A percentile compares a stretch with the other conserved stretches of the same genome.
phyloP scores from a whole-genome alignment of 2,329 filamentous ascomycete genomes.

The Ilyonectria robusta region DNA sequence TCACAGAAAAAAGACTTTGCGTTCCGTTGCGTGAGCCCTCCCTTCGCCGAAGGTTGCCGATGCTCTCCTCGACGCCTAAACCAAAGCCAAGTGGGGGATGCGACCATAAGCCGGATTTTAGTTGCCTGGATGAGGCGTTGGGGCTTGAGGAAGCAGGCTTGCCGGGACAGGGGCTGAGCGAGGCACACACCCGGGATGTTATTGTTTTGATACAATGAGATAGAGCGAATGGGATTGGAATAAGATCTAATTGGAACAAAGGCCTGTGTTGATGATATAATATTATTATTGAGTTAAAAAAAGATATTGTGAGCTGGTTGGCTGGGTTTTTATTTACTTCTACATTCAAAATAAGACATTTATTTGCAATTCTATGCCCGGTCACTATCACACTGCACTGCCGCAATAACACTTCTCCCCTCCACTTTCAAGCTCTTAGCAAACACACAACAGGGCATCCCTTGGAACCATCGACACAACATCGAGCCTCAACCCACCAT shows the following conservation, averaged over 20 bases:
- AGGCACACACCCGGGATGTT: constrained; percentile 13
- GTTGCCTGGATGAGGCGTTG: constrained; percentile 21
- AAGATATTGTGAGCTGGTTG: too few relatives aligned
- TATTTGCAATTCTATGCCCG: background rate
- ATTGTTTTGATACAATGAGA: constrained; percentile 22
- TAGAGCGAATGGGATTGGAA: background rate
- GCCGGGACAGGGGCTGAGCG: constrained; percentile 22
- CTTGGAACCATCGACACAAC: constrained; percentile 37
- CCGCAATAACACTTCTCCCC: constrained; percentile 14
- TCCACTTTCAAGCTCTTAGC: constrained; percentile 5
- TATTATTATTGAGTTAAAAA: background rate
- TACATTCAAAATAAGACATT: too few relatives aligned
- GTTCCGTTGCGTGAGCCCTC: background rate
- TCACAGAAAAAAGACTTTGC: constrained; percentile 1
- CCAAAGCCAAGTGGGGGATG: constrained; percentile 44
- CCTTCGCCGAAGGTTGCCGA: constrained; percentile 7
- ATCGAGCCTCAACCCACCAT: constrained; percentile 41
- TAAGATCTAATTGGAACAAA: background rate
- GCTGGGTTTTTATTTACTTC: background rate
- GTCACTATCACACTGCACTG: constrained; percentile 32
- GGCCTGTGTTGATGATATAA: background rate
- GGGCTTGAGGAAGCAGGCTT: constrained; percentile 20
- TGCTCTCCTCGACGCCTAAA: constrained; percentile 39
- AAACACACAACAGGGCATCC: constrained; percentile 34
- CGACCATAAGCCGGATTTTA: constrained; percentile 43